A percentile compares a stretch with the other conserved stretches of the same genome.
Evolutionary conservation across 768 basidiomycete species (phyloP).

Genomic region (Gymnopilus dilepis): DNA sequence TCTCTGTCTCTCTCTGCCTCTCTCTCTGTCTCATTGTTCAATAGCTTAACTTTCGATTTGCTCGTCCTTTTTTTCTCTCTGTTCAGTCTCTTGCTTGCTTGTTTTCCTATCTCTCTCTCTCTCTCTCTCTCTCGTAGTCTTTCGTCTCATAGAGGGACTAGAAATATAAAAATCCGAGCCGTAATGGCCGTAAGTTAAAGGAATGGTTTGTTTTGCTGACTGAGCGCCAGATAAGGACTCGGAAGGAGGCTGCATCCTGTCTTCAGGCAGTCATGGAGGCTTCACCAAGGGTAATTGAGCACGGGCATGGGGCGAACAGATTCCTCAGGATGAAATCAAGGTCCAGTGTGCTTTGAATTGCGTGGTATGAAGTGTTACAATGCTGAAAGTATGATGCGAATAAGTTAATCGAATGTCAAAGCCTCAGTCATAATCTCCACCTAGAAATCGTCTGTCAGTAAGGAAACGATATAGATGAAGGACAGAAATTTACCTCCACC

Average conservation of each 20-base stretch:
- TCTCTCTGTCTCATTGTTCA: no score
- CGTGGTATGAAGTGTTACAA: background rate
- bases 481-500: conserved; percentile 44
- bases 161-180: background rate
- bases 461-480: background rate
- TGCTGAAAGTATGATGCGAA: conserved; percentile 2
- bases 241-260: no score
- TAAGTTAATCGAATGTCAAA: background rate
- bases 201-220: no score
- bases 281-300: no score
- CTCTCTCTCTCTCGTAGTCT: conserved; percentile 8
- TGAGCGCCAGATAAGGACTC: no score
- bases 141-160: conserved; percentile 3
- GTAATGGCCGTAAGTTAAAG: background rate
- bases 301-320: no score
- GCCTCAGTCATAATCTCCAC: conserved; percentile 4
- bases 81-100: no score
- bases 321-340: background rate
- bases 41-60: background rate
- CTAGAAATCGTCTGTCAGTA: background rate
- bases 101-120: background rate
- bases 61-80: background rate
- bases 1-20: background rate
- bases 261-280: no score
- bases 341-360: background rate